Evolutionary conservation across 257 asterid species (phyloP), one percentile per base, ranked within the genome.

Genomic region (Paulownia fortunei): DNA sequence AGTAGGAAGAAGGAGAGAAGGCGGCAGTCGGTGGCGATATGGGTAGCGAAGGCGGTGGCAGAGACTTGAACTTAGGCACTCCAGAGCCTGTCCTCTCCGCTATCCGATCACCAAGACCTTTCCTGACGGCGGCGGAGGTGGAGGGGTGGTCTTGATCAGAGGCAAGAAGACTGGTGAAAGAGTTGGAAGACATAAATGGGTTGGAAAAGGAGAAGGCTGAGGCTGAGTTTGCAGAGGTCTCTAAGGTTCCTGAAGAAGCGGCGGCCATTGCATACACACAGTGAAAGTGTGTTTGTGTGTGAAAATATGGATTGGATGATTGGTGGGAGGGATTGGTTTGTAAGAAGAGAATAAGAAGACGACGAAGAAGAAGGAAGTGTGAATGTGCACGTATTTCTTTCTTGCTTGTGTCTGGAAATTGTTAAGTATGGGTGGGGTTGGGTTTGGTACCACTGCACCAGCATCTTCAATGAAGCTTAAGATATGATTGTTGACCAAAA

Each of bases 31-130:
- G n/a, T 13, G 94, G 87, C 6, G 92, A 86, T 44, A 88, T 73
- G 6, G 98, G 97, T 5, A 92, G 91, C 42, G 99, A 89, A 39
- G 96, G 97, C 51, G 98, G 97, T 7, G 97, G 91, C 18, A 88
- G 69, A 10, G 98, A 86, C 76, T 92, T 92, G 81, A 94, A 94
- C 77, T 90, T 92, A 0, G 98, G 97, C 3, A 89, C 83, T 0
- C 92, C 97, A 0, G 89, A 82, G n/a, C 91, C 96, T 0, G 85
- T 89, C 6, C 97, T 88, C 79, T 88, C 91, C 10, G 92, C 97
- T 13, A 91, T 78, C 62, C 92, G 81, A 80, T 88, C 95, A 42
- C 80, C 86, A 9, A 87, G 87, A 0, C 93, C 88, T 70, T 80
- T 79, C 74, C 60, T 47, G 5, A 30, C 76, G 73, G 69, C 56